These are phyloP conservation scores for Lepidopterella palustris DNA, from an alignment of 495 filamentous ascomycete species.

Conservation along the genomic window DNA sequence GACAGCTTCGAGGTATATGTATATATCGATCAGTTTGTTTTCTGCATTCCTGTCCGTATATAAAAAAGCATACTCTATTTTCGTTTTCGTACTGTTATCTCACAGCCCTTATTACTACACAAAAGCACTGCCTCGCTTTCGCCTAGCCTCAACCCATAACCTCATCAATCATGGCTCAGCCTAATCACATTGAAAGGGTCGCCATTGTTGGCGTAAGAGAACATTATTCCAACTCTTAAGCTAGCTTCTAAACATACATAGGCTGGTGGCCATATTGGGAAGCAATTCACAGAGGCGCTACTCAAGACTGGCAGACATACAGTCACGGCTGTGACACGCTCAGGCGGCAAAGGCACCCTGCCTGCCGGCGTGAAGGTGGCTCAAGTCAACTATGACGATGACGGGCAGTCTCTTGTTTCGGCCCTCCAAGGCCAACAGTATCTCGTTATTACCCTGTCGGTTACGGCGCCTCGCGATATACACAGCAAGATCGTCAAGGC, in stretches of 20 bases:
- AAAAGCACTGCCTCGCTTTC: too few species aligned
- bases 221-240: not conserved
- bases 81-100: too few species aligned
- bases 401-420: constrained; percentile 36
- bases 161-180: too few species aligned
- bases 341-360: constrained; percentile 36
- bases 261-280: constrained; percentile 55
- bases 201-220: constrained; percentile 21
- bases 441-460: constrained; percentile 55
- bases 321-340: constrained; percentile 51
- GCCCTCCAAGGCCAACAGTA: constrained; percentile 48
- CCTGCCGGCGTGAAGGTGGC: constrained; percentile 40
- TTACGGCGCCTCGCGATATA: constrained; percentile 36
- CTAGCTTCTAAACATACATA: constrained; percentile 23
- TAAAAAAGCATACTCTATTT: too few species aligned
- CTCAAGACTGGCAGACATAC: constrained; percentile 47
- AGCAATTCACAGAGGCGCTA: constrained; percentile 45
- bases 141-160: too few species aligned
- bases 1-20: too few species aligned
- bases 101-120: too few species aligned
- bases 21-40: too few species aligned
- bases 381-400: constrained; percentile 42
- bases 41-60: too few species aligned
- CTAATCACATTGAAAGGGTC: constrained; percentile 27
- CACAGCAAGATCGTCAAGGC: constrained; percentile 50